These are phyloP conservation scores for Haplosporangium sp. DNA, from an alignment of 371 early-diverging fungal genomes.

Conservation along the genomic window DNA sequence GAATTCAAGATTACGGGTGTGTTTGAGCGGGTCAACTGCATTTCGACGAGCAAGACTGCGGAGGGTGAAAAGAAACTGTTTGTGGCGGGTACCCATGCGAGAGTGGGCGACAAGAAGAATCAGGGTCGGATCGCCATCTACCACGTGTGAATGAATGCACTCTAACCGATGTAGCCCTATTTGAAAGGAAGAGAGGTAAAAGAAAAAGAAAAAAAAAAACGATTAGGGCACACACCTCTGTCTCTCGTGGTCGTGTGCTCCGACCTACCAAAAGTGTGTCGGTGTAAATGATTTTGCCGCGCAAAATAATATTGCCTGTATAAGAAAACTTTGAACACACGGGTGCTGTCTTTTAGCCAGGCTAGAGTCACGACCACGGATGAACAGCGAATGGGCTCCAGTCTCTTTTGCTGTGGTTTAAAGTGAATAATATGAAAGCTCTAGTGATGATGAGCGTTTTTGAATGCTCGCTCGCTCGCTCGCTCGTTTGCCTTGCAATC, in stretches of 20 bases:
- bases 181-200: not conserved
- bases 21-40: constrained; percentile 53
- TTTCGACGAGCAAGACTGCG: constrained; percentile 17
- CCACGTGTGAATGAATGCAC: constrained; percentile 1
- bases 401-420: no score
- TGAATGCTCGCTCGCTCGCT: no score
- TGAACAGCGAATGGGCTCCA: no score
- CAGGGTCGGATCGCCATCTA: constrained; percentile 48
- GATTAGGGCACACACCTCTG: not conserved
- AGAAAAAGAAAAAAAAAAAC: constrained; percentile 3
- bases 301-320: not conserved
- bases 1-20: constrained; percentile 30
- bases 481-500: no score
- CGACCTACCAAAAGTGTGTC: no score
- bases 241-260: no score
- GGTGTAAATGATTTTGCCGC: constrained; percentile 32
- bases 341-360: no score
- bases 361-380: no score
- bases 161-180: no score
- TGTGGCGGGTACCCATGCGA: constrained; percentile 41
- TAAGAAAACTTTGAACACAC: not conserved
- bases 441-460: no score
- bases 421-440: no score
- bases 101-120: constrained; percentile 30
- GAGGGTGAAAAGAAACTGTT: constrained; percentile 13